Conservation (phyloP, 1,139 yeast genomes). For the Schizosaccharomyces versatilis region DNA sequence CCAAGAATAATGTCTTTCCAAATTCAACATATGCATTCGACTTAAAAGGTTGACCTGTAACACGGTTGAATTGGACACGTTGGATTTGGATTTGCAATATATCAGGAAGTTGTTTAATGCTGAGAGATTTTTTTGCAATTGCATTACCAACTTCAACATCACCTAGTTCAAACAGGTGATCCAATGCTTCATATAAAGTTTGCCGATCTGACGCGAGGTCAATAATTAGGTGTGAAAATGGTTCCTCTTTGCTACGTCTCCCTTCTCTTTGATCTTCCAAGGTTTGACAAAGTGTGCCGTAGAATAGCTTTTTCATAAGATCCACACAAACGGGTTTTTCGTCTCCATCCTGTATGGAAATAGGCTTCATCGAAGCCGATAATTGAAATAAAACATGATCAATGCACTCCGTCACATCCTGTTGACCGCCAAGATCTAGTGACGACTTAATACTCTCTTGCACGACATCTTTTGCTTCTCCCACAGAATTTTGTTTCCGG, state of each 20-base stretch:
- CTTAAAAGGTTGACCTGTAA: constrained; percentile 51
- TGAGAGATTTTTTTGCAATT: constrained; percentile 40
- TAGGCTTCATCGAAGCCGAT: constrained; percentile 71
- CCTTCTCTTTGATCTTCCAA: constrained; percentile 15
- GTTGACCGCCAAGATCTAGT: constrained; percentile 46
- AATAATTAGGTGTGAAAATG: constrained; percentile 36
- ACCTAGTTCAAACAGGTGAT: constrained; percentile 61
- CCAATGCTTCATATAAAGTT: constrained; percentile 75
- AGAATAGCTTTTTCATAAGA: constrained; percentile 53
- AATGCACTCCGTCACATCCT: constrained; percentile 91
- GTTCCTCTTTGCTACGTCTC: background rate
- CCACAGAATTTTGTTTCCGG: too few relatives aligned
- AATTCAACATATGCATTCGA: constrained; percentile 66
- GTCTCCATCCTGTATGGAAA: constrained; percentile 23
- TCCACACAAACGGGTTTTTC: constrained; percentile 63
- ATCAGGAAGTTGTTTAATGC: constrained; percentile 52
- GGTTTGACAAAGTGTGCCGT: constrained; percentile 45
- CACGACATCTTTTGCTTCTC: constrained; percentile 5
- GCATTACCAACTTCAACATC: constrained; percentile 51
- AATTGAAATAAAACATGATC: constrained; percentile 83
- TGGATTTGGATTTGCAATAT: constrained; percentile 81
- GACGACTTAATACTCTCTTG: constrained; percentile 8
- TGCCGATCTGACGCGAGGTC: constrained; percentile 76
- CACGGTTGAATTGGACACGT: constrained; percentile 73
- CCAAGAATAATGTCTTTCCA: constrained; percentile 56